Conservation (phyloP, 192 early-diverging fungal species). For the Haplosporangium gracile region DNA sequence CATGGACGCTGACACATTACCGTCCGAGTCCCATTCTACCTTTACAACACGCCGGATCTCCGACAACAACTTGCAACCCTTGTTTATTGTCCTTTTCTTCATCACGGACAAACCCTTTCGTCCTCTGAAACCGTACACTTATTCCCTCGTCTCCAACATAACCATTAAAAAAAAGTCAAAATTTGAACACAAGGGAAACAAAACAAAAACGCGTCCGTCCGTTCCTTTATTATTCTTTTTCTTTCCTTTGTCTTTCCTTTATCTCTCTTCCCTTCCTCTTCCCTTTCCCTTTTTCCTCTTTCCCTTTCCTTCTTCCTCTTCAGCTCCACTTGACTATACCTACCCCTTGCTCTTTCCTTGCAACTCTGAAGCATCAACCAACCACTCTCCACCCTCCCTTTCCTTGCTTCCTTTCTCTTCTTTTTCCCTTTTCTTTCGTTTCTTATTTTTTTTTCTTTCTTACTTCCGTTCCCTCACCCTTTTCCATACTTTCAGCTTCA, state of each 20-base stretch:
- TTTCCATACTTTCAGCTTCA: neutral
- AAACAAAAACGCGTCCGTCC: neutral
- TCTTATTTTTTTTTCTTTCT: neutral
- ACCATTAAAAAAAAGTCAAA: neutral
- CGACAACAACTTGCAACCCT: no score
- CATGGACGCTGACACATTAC: no score
- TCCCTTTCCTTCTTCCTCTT: neutral
- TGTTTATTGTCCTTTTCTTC: no score
- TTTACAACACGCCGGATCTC: no score
- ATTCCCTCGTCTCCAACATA: neutral
- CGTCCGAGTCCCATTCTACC: no score
- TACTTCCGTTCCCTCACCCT: neutral
- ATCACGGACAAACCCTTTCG: neutral
- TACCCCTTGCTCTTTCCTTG: no score
- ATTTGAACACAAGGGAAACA: neutral
- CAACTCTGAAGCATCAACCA: neutral
- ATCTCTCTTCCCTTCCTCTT: neutral
- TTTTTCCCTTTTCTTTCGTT: neutral
- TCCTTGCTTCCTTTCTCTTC: neutral
- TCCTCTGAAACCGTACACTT: neutral
- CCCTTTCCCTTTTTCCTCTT: neutral
- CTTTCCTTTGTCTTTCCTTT: neutral
- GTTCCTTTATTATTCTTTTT: conserved; percentile 1
- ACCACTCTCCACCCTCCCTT: neutral
- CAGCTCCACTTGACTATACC: neutral